Conservation (phyloP, 441 rosid genomes). For the Croton laevigatus region DNA sequence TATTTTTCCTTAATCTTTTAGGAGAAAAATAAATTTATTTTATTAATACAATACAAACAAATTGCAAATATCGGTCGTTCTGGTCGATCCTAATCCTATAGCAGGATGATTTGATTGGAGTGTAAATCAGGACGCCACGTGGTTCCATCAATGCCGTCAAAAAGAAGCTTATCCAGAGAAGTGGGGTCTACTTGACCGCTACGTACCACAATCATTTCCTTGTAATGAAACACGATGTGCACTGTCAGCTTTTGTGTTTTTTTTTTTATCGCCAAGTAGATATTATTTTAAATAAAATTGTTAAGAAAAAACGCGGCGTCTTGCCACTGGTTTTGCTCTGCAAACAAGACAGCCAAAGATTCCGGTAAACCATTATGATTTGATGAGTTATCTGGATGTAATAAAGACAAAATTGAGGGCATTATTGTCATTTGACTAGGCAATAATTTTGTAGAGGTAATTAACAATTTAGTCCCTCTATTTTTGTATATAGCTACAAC, state of each 20-base stretch:
- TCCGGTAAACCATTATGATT: neutral
- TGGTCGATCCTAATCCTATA: conserved; percentile 6
- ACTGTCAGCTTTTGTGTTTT: neutral
- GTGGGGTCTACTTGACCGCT: conserved; percentile 25
- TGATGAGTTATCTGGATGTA: no score
- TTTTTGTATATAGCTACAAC: no score
- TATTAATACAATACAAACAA: neutral
- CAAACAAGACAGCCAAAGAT: conserved; percentile 3
- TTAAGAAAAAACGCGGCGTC: conserved; percentile 39
- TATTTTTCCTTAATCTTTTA: no score
- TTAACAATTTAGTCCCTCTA: no score
- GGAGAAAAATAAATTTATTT: no score
- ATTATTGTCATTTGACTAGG: conserved; percentile 8
- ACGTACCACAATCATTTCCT: conserved; percentile 10
- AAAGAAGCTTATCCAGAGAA: conserved; percentile 21
- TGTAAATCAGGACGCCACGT: conserved; percentile 3
- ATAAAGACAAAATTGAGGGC: neutral
- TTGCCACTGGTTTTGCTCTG: conserved; percentile 29
- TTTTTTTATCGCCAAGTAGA: neutral
- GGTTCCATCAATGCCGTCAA: conserved; percentile 8
- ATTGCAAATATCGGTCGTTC: neutral
- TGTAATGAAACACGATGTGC: neutral
- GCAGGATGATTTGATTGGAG: conserved; percentile 9
- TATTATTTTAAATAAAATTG: no score
- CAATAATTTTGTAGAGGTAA: conserved; percentile 9